These are phyloP conservation scores for Ustilago loliicola DNA, from an alignment of 1,284 basidiomycete species.

Conservation along the genomic window DNA sequence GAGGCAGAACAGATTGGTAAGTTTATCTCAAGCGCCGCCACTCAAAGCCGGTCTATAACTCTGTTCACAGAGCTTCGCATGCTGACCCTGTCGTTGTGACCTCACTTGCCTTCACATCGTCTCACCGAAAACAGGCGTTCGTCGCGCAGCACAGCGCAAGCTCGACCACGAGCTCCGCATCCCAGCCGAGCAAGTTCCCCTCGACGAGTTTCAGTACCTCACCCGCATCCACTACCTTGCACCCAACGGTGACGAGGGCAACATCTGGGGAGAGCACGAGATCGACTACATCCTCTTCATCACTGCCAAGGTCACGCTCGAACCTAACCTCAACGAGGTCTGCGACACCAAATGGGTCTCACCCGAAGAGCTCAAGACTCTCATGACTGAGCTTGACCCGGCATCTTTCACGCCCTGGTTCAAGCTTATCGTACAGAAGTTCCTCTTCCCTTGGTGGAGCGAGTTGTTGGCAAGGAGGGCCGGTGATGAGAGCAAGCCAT, in stretches of 20 bases:
- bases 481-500: slow-evolving; percentile 21
- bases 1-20: slow-evolving; percentile 76
- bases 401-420: slow-evolving; percentile 99
- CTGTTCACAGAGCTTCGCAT: too few species aligned
- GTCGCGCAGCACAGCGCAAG: slow-evolving; percentile 90
- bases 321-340: slow-evolving; percentile 91
- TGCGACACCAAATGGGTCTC: slow-evolving; percentile 91
- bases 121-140: slow-evolving; percentile 74
- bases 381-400: slow-evolving; percentile 82
- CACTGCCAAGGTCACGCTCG: slow-evolving; percentile 87
- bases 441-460: slow-evolving; percentile 99
- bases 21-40: slow-evolving; percentile 3
- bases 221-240: slow-evolving; percentile 98
- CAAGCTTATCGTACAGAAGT: slow-evolving; percentile 95
- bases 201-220: slow-evolving; percentile 92
- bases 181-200: slow-evolving; percentile 78
- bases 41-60: neutral
- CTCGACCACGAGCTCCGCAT: slow-evolving; percentile 98
- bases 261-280: slow-evolving; percentile 98
- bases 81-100: neutral
- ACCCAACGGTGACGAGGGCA: slow-evolving; percentile 78
- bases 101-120: neutral
- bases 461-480: slow-evolving; percentile 78
- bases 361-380: slow-evolving; percentile 86
- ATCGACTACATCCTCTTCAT: slow-evolving; percentile 98